Base-by-base conservation (phyloP, 2,329 filamentous ascomycete genomes). In the Alternaria dauci region DNA sequence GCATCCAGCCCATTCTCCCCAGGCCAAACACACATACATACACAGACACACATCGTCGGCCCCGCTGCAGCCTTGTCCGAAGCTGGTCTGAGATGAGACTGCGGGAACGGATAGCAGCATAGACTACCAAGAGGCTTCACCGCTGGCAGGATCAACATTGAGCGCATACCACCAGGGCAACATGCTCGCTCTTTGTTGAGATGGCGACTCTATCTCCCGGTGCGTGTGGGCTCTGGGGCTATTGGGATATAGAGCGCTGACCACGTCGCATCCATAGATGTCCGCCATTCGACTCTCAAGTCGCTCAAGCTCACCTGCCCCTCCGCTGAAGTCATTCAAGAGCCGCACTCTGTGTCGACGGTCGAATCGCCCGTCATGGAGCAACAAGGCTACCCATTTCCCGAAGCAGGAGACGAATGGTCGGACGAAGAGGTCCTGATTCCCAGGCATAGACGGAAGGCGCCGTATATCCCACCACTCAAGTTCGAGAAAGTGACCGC, bases 401-500 rank as follows among this genome's bases (percentile, higher is more conserved):
- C 60, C 39, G 70, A 77, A 23, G 74, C 66, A 12, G 75, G 76
- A 44, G 68, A 65, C 9, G 76, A 77, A 47, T 78, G 76, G 76
- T 76, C 75, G 3, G 76, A 78, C 43, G 76, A 78, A 56, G 76
- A 78, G 60, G 68, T 72, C 54, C 63, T 78, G 66, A 70, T 78
- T 46, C 73, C 75, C 23, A 73, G 76, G 61, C 67, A 59, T 14
- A 68, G 68, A 20, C 59, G 67, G 8, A 73, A 71, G 52, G 70
- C 71, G 18, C 71, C 69, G 26, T 76, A 76, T 41, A 68, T 74
- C 14, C 73, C 74, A 12, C 70, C 72, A 14, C 63, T 67, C 50
- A 43, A 34, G 25, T 66, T 73, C 26, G 70, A 71, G 43, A 71
- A 71, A 42, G 59, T 69, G 32, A 67, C 68, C 5, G 58, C 65